Evolutionary conservation across 163 green algal genomes (phyloP), one percentile per base, ranked within the genome.

Genomic region (Chloromonas sp.): DNA sequence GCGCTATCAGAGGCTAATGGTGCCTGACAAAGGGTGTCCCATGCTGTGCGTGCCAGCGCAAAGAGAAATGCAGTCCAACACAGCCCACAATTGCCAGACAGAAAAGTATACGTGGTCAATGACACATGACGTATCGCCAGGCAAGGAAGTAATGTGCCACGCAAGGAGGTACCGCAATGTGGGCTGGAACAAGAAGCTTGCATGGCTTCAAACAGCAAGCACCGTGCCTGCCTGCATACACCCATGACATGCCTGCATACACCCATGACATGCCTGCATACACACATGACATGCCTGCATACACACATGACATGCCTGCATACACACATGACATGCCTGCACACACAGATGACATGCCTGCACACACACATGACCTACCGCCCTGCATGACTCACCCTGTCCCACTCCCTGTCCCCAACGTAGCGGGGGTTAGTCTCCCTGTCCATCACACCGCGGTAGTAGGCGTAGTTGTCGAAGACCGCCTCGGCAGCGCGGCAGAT

Each of bases 401-500:
- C 80, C 84, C 89, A 87, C 60, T 87, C 80, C 58, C 66, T 11
- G 5, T 15, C 5, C 11, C 5, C 66, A 11, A 74, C 5, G 66
- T 74, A 15, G 66, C 5, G 11, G 11, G 66, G 66, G 66, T 11
- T 74, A 5, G 5, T 84, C 71, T 77, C 13, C 58, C 61, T 61
- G 66, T 90, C 87, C 83, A 87, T 88, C 58, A 88, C 79, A 5
- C 66, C 81, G 11, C 87, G 78, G 84, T 90, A 90, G 82, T 76
- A 83, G 14, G 79, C 79, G 14, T 78, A 74, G 61, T 84, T 84
- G 61, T 84, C 81, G 78, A 84, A 84, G 61, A 84, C 81, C 1
- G 60, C 61, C 81, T 84, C 81, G 66, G 81, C 81, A 2, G 81
- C 81, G 61, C 81, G 81, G 87, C 92, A 95, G 87, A 97, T 97